A percentile compares a stretch with the other conserved stretches of the same genome.
Evolutionary conservation across 2,329 filamentous ascomycete species (phyloP).

Genomic region (Penicillium occitanis): DNA sequence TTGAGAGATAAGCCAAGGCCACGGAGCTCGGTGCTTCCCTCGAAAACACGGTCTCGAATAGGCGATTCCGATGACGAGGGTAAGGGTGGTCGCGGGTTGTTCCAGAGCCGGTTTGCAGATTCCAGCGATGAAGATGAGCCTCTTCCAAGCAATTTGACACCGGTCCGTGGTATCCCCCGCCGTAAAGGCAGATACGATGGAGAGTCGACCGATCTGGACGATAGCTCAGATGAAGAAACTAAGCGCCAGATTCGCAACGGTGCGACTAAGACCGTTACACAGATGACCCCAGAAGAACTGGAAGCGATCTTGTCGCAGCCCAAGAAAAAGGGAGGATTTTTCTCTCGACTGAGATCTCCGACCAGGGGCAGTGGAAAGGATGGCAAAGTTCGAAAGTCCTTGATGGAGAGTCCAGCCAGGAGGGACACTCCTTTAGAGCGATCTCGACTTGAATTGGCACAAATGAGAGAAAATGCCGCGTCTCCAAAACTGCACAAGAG

Average conservation of each 20-base stretch:
- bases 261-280: constrained; percentile 40
- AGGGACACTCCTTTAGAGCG: constrained; percentile 64
- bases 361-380: constrained; percentile 31
- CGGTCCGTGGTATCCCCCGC: constrained; percentile 61
- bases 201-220: constrained; percentile 62
- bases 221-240: constrained; percentile 57
- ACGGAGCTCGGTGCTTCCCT: constrained; percentile 28
- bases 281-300: constrained; percentile 48
- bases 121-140: constrained; percentile 69
- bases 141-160: constrained; percentile 42
- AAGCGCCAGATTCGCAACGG: constrained; percentile 29
- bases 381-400: constrained; percentile 55
- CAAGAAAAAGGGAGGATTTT: constrained; percentile 29
- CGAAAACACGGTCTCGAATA: constrained; percentile 50
- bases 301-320: constrained; percentile 38
- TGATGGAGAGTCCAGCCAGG: constrained; percentile 59
- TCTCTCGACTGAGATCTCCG: constrained; percentile 32
- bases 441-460: constrained; percentile 51
- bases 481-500: constrained; percentile 34
- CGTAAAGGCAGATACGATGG: constrained; percentile 60
- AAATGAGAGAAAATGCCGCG: constrained; percentile 28
- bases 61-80: constrained; percentile 65
- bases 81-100: constrained; percentile 36
- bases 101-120: constrained; percentile 65
- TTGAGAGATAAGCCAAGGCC: constrained; percentile 36